Evolutionary conservation across 257 asterid species (phyloP).

Genomic region (Parsonsia alboflavescens): DNA sequence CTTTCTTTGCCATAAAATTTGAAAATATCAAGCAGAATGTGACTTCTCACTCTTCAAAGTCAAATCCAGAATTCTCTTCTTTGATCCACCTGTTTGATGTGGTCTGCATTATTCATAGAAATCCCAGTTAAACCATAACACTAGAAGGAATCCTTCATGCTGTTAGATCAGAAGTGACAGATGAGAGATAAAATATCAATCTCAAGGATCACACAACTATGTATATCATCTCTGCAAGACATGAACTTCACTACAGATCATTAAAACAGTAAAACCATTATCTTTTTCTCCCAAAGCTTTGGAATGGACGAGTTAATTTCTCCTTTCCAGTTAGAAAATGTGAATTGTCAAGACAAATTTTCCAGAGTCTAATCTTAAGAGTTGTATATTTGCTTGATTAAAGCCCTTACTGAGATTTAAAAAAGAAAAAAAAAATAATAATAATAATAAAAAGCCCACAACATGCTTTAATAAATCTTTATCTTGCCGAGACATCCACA

Average conservation of each 20-base stretch:
- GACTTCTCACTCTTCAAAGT: background rate
- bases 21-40: background rate
- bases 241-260: background rate
- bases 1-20: slow-evolving; percentile 50
- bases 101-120: background rate
- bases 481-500: background rate
- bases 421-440: background rate
- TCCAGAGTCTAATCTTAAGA: background rate
- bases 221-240: background rate
- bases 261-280: background rate
- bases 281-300: background rate
- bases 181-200: background rate
- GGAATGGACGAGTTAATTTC: background rate
- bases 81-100: background rate
- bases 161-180: background rate
- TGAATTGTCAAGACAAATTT: background rate
- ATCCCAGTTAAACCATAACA: background rate
- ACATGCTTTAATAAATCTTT: background rate
- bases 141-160: background rate
- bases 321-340: background rate
- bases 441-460: too few species aligned
- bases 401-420: background rate
- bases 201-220: background rate
- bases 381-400: background rate
- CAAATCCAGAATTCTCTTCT: background rate